A percentile compares a stretch with the other conserved stretches of the same genome.
Evolutionary conservation across 139 green algal genomes (phyloP).

Genomic region (Micractinium sp.): DNA sequence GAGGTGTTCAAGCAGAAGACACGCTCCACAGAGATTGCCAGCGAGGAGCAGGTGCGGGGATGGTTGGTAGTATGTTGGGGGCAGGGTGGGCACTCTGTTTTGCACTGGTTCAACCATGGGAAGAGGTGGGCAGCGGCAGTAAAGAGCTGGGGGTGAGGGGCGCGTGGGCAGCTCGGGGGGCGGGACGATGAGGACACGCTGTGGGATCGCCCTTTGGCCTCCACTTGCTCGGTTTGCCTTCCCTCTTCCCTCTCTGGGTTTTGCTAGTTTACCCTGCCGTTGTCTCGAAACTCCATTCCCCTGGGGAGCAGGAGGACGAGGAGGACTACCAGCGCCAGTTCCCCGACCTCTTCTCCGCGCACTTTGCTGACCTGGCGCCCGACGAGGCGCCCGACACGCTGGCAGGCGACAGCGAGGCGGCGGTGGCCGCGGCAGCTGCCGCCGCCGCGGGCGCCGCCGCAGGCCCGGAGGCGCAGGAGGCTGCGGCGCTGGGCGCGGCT

Average conservation of each 20-base stretch:
- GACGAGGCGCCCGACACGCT: slow-evolving; percentile 29
- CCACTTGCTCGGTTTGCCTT: not conserved
- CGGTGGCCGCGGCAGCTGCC: not conserved
- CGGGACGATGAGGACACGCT: no score
- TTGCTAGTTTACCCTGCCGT: not conserved
- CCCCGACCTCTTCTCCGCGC: slow-evolving; percentile 66
- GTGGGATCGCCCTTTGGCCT: no score
- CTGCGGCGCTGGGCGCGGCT: slow-evolving; percentile 22
- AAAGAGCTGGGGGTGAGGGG: no score
- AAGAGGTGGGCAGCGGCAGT: no score
- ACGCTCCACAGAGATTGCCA: slow-evolving; percentile 54
- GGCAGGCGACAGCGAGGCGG: slow-evolving; percentile 47
- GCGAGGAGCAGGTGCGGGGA: slow-evolving; percentile 65
- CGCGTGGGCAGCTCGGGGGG: not conserved
- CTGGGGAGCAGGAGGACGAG: slow-evolving; percentile 65
- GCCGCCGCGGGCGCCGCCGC: not conserved
- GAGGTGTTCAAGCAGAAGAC: slow-evolving; percentile 85
- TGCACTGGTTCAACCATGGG: not conserved
- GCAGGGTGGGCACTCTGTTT: not conserved
- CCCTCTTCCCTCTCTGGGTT: not conserved
- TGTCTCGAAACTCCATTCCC: not conserved
- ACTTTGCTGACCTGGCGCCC: slow-evolving; percentile 78
- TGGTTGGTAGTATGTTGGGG: not conserved
- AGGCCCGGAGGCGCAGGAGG: not conserved
- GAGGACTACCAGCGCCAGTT: slow-evolving; percentile 69